Evolutionary conservation across 805 yeast species (phyloP), one percentile per base, ranked within the genome.

Genomic region (Yamadazyma tumulicola): DNA sequence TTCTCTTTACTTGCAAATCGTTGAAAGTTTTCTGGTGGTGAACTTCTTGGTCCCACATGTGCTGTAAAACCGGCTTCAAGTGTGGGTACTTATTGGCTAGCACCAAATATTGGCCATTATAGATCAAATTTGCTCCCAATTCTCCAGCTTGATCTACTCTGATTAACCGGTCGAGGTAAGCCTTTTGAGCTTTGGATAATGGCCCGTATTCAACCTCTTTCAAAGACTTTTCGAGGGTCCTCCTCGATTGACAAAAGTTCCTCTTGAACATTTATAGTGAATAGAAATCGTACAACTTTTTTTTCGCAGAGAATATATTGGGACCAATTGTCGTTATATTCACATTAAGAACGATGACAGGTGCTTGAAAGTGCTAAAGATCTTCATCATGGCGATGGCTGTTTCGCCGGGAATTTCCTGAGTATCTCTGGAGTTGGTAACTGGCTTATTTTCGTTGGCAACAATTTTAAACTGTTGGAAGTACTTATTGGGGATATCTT

Each of bases 71-170:
- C 0, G 94, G 91, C 49, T 79, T 85, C 38, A 91, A 64, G 38
- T 79, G 77, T 1, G 95, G 95, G 46, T 74, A 72, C 38, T 78
- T 80, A 35, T 69, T 72, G 9, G 84, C 76, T 33, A 93, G 65
- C 2, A 88, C 88, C 25, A 75, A 65, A 48, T 81, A 84, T 59
- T 93, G 98, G 6, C 97, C 98, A 40, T 81, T 79, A 57, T 93
- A 93, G 32, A 93, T 93, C 47, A 84, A 80, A 56, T 93, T 80
- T 1, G 98, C 98, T 3, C 97, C 98, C 9, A 93, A 73, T 56
- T 93, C 98, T 26, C 98, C 98, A 1, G 98, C 97, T 60, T 93
- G 98, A 55, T 93, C 97, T 6, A 93, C 98, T 33, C 98, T 71
- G 25, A 93, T 76, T 0, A 77, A 79, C 34, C 91, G 60, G 35